Conservation (phyloP, 768 basidiomycete species). For the Tricholoma sp. region DNA sequence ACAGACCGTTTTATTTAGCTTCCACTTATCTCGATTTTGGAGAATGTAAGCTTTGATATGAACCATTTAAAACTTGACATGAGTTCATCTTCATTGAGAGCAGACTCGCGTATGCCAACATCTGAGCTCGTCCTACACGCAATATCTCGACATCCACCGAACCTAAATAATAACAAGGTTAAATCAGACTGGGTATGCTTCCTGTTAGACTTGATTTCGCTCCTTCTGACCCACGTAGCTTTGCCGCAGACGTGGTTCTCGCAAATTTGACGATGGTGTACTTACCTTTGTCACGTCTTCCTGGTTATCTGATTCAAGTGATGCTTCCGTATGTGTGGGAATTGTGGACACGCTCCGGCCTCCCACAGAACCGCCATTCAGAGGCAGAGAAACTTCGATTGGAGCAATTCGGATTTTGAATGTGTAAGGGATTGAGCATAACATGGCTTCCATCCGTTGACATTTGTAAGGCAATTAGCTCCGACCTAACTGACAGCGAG, state of each 20-base stretch:
- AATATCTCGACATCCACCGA: constrained; percentile 16
- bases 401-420: constrained; percentile 49
- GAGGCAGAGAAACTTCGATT: constrained; percentile 34
- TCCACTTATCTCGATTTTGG: constrained; percentile 55
- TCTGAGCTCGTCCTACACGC: constrained; percentile 34
- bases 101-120: constrained; percentile 33
- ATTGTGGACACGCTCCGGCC: constrained; percentile 43
- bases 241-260: constrained; percentile 26
- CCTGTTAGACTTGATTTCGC: not conserved
- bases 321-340: constrained; percentile 39
- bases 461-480: constrained; percentile 30
- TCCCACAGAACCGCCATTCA: constrained; percentile 24
- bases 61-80: not conserved
- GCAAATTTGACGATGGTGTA: constrained; percentile 39
- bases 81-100: not conserved
- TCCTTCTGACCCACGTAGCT: constrained; percentile 20
- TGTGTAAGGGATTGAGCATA: constrained; percentile 35
- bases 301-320: constrained; percentile 23
- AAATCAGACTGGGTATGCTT: constrained; percentile 36
- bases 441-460: not conserved
- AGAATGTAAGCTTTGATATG: constrained; percentile 41
- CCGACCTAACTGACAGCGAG: constrained; percentile 45
- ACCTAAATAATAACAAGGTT: constrained; percentile 9
- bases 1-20: constrained; percentile 39
- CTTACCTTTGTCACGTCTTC: constrained; percentile 41